Evolutionary conservation across 805 yeast genomes (phyloP), one percentile per base, ranked within the genome.

Genomic region (Candida loeiensis): DNA sequence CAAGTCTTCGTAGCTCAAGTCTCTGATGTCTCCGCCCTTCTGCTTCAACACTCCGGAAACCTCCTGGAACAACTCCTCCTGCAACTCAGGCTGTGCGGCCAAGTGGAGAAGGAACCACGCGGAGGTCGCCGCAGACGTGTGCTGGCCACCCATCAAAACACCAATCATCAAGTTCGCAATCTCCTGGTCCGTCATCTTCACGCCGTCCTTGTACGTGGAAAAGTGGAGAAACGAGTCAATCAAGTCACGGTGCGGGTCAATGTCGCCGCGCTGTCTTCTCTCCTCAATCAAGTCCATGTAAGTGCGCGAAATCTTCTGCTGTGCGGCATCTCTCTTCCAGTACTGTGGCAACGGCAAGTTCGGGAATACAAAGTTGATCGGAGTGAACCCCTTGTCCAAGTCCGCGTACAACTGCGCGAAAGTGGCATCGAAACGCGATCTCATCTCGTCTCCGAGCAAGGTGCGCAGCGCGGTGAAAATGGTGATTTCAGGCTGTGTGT

Each of bases 101-200:
- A 93, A 74, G 59, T 93, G 98, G 49, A 93, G 74, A 58, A 93
- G 70, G 56, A 81, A 80, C 99, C 99, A 93, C 13, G 97, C 85
- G 29, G 95, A 85, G 16, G 99, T 93, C 17, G 98, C 77, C 32
- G 98, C 93, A 47, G 95, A 85, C 19, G 99, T 93, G 64, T 93
- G 99, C 71, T 93, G 99, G 47, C 99, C 99, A 55, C 99, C 99
- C 99, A 93, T 93, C 46, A 93, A 74, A 40, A 93, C 84, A 63
- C 98, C 99, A 64, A 93, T 91, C 62, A 89, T 71, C 63, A 93
- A 73, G 65, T 90, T 85, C 36, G 98, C 93, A 57, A 93, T 88
- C 68, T 93, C 95, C 61, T 82, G 82, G 63, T 93, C 99, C 19
- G 96, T 83, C 97, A 93, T 90, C 56, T 76, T 74, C 36, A 82